Percentiles rank a stretch among this genome's conserved stretches.
phyloP scores from a whole-genome alignment of 768 basidiomycete genomes.

The Pulveroboletus sp. region DNA sequence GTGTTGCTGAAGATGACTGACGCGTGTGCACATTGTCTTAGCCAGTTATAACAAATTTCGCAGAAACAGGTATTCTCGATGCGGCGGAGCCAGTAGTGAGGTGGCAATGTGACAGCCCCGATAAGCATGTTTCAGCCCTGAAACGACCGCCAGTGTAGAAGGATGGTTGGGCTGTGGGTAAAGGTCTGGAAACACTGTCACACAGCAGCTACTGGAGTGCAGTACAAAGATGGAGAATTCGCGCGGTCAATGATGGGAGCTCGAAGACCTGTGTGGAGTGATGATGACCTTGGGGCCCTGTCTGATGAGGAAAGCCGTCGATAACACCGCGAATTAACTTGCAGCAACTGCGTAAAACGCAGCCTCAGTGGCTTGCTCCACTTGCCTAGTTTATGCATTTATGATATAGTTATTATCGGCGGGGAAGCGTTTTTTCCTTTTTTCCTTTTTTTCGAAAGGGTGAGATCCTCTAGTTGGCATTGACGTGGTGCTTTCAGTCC shows the following conservation, averaged over 20 bases:
- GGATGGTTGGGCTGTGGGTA: background rate
- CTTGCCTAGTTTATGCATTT: conserved; percentile 4
- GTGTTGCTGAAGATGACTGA: background rate
- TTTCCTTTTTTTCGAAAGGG: background rate
- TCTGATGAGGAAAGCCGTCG: background rate
- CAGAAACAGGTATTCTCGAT: background rate
- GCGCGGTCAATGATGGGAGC: background rate
- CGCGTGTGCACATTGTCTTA: background rate
- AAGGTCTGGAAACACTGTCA: background rate
- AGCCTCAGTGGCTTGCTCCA: conserved; percentile 2
- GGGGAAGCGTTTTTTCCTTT: background rate
- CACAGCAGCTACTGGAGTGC: background rate
- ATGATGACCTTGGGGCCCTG: background rate
- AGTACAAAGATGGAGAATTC: background rate
- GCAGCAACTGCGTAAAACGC: background rate
- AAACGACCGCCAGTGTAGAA: background rate
- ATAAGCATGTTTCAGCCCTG: background rate
- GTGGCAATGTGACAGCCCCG: background rate
- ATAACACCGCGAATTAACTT: background rate
- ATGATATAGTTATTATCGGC: background rate
- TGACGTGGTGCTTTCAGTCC: background rate
- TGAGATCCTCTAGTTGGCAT: background rate
- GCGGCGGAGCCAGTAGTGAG: background rate
- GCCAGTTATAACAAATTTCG: background rate
- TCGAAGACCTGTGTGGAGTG: conserved; percentile 1